Evolutionary conservation across 352 stramenopile species (phyloP), one percentile per base, ranked within the genome.

Genomic region (Globisporangium nagaii): DNA sequence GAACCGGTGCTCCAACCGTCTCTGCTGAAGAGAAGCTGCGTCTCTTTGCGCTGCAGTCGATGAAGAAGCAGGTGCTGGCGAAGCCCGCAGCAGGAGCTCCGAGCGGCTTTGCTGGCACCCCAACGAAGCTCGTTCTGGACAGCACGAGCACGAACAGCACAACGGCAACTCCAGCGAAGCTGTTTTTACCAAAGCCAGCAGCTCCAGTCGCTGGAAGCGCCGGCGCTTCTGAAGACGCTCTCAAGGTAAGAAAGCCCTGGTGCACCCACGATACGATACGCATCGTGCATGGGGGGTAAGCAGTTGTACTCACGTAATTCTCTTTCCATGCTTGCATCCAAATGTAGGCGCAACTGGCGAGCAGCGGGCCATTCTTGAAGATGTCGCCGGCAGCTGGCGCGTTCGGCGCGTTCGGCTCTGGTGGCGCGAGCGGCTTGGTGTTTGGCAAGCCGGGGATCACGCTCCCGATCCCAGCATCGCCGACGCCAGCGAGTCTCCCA

Each of bases 391-490:
- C 63, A 20, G 55, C 61, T 2, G 58, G 56, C 13, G 58, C 56
- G 25, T 80, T 80, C 43, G 60, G 62, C 13, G 63, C 70, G 20
- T 87, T 86, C 34, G 79, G 73, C 35, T 75, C 74, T 2, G 74
- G 78, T 10, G 65, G 69, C 28, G 60, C 82, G 0, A 75, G 73
- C 25, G 71, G 73, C 3, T 68, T 92, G 4, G 75, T 90, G 25
- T 92, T 92, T 60, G 82, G 82, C 46, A 90, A 88, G 50, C 71
- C 79, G 12, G 79, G 74, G 1, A 90, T 92, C 53, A 84, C 75
- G 2, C 56, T 92, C 4, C 82, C 82, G 28, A 63, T 92, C 9
- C 82, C 82, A 3, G 73, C 82, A 1, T 68, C 80, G 10, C 53
- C 76, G 10, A 81, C 75, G 19, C 68, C 74, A 11, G 47, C 24